phyloP scores from a whole-genome alignment of 768 basidiomycete genomes.

The Termitomyces sp. region DNA sequence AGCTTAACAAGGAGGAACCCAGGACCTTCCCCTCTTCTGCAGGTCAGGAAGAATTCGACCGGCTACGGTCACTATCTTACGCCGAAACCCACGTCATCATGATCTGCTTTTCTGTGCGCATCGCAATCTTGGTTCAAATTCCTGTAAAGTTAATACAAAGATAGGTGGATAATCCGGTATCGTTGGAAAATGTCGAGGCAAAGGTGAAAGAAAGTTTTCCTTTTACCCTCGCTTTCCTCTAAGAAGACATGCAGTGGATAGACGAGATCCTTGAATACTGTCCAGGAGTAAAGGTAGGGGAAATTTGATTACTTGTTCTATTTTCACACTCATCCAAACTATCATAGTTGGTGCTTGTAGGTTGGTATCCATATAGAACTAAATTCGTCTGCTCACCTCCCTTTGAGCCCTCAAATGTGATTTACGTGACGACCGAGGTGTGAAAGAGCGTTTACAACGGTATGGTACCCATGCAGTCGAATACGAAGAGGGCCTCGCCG shows the following conservation, averaged over 20 bases:
- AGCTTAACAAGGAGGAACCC: slow-evolving; percentile 7
- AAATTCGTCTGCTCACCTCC: slow-evolving; percentile 2
- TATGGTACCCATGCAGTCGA: slow-evolving; percentile 72
- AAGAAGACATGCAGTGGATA: slow-evolving; percentile 63
- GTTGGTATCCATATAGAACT: slow-evolving; percentile 43
- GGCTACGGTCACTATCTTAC: slow-evolving; percentile 90
- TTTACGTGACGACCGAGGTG: slow-evolving; percentile 77
- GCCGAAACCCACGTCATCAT: slow-evolving; percentile 96
- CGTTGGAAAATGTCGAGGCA: slow-evolving; percentile 91
- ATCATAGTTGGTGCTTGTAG: slow-evolving; percentile 78
- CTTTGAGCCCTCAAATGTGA: slow-evolving; percentile 89
- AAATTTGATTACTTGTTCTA: neutral
- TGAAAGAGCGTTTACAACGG: slow-evolving; percentile 69
- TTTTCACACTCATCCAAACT: slow-evolving; percentile 3
- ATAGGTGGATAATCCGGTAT: slow-evolving; percentile 91
- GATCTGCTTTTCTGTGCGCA: slow-evolving; percentile 88
- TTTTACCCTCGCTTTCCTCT: neutral
- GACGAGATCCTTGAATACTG: slow-evolving; percentile 91
- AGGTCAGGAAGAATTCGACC: slow-evolving; percentile 97
- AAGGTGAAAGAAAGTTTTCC: slow-evolving; percentile 51
- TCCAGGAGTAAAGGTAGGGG: slow-evolving; percentile 85
- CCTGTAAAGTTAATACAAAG: slow-evolving; percentile 4
- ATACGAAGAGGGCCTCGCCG: slow-evolving; percentile 89
- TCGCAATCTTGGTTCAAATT: slow-evolving; percentile 4
- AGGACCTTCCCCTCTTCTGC: slow-evolving; percentile 13